These are phyloP conservation scores for Fusarium nygamai DNA, from an alignment of 2,329 filamentous ascomycete species.

Conservation along the genomic window DNA sequence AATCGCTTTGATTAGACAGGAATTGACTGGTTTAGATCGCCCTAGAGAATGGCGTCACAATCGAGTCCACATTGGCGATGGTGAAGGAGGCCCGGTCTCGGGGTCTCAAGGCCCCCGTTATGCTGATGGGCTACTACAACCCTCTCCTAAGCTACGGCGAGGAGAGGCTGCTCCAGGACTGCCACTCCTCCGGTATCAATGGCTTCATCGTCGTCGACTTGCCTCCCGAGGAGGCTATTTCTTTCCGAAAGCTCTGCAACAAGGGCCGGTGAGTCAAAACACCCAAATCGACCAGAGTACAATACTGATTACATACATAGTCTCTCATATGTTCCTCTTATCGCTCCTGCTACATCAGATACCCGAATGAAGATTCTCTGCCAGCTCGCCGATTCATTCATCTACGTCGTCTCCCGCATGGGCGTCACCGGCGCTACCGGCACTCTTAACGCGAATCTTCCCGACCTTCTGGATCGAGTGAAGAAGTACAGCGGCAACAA, in stretches of 20 bases:
- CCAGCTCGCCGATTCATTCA: constrained; percentile 97
- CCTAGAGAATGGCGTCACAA: constrained; percentile 87
- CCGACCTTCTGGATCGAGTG: constrained; percentile 83
- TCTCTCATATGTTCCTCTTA: constrained; percentile 95
- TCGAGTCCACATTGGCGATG: constrained; percentile 81
- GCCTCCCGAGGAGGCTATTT: constrained; percentile 93
- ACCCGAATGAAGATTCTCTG: constrained; percentile 94
- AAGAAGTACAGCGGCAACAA: constrained; percentile 92
- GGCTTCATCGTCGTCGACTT: constrained; percentile 97
- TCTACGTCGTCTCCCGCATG: constrained; percentile 98
- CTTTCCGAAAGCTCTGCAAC: constrained; percentile 86
- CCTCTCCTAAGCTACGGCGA: constrained; percentile 94
- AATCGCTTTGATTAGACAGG: not conserved
- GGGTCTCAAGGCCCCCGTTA: constrained; percentile 82
- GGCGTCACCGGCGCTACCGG: constrained; percentile 94
- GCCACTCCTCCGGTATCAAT: constrained; percentile 85
- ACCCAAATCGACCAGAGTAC: not conserved
- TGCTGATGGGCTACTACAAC: constrained; percentile 99
- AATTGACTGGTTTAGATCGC: constrained; percentile 62
- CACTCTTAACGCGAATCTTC: constrained; percentile 81
- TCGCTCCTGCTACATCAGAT: constrained; percentile 93
- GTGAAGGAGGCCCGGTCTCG: constrained; percentile 80
- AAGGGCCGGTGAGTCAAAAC: constrained; percentile 70
- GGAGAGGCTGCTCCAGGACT: constrained; percentile 85
- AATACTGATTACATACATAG: constrained; percentile 51